These are phyloP conservation scores for Teunomyces barrocoloradensis DNA, from an alignment of 805 yeast species.

Conservation along the genomic window DNA sequence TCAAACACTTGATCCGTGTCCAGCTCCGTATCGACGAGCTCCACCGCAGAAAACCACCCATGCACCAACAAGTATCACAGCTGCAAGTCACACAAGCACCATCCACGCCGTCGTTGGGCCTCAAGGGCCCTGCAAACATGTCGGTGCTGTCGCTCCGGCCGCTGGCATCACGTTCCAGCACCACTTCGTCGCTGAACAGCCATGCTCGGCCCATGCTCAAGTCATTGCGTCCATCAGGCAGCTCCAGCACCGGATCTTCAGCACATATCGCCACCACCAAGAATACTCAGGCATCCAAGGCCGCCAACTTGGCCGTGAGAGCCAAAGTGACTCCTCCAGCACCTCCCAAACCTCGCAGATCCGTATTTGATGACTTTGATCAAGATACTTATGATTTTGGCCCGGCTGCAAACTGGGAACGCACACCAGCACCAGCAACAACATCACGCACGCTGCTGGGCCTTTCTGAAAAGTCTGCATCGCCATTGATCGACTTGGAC, in stretches of 20 bases:
- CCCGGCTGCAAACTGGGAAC: constrained; percentile 7
- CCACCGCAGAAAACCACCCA: constrained; percentile 18
- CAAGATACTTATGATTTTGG: constrained; percentile 23
- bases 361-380: constrained; percentile 37
- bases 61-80: neutral
- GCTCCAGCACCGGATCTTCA: constrained; percentile 1
- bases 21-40: constrained; percentile 40
- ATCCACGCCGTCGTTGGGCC: neutral
- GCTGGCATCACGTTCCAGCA: neutral
- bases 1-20: constrained; percentile 39
- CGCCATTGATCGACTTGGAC: constrained; percentile 71
- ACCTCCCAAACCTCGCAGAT: constrained; percentile 1
- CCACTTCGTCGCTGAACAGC: neutral
- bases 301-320: constrained; percentile 33
- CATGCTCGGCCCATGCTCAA: constrained; percentile 28
- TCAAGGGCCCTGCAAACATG: constrained; percentile 8
- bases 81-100: too few relatives aligned
- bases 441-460: constrained; percentile 7
- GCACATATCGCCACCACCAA: constrained; percentile 1
- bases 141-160: constrained; percentile 17
- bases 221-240: constrained; percentile 22
- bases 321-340: constrained; percentile 1
- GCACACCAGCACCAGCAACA: neutral
- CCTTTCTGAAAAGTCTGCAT: constrained; percentile 9
- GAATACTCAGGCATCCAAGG: constrained; percentile 22